Conservation (phyloP, 1,284 basidiomycete genomes). For the Golubevia sp. region DNA sequence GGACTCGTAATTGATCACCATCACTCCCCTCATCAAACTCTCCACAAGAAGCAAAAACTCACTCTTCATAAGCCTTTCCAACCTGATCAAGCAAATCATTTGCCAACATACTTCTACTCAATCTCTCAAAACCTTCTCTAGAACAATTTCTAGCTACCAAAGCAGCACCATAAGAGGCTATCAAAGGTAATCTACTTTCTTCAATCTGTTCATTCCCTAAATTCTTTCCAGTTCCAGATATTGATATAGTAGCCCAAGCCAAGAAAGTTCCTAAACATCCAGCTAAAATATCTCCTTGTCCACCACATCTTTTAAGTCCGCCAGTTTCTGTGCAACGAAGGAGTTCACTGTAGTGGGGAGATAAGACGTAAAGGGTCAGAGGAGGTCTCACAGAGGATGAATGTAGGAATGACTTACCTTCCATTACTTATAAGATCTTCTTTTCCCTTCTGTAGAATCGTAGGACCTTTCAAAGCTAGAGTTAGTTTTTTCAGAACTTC, state of each 20-base stretch:
- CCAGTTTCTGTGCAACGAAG: slow-evolving; percentile 30
- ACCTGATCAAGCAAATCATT: slow-evolving; percentile 50
- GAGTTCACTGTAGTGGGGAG: slow-evolving; percentile 18
- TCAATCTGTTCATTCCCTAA: slow-evolving; percentile 4
- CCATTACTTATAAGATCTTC: slow-evolving; percentile 46
- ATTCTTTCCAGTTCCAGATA: background rate
- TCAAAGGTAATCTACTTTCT: slow-evolving; percentile 26
- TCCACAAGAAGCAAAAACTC: background rate
- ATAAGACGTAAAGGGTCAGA: background rate
- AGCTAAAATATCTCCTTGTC: slow-evolving; percentile 54
- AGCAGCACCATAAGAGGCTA: slow-evolving; percentile 47
- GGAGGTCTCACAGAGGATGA: too few species aligned
- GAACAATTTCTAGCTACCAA: slow-evolving; percentile 32
- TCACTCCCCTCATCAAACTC: too few species aligned
- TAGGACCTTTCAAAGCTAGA: slow-evolving; percentile 33
- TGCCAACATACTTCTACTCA: slow-evolving; percentile 45
- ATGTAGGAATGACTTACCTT: slow-evolving; percentile 6
- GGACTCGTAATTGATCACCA: too few species aligned
- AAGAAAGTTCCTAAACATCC: slow-evolving; percentile 50
- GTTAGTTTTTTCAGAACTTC: slow-evolving; percentile 16
- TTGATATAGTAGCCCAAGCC: slow-evolving; percentile 29
- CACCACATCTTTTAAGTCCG: slow-evolving; percentile 51
- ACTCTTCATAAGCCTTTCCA: slow-evolving; percentile 38
- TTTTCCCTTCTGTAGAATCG: slow-evolving; percentile 47
- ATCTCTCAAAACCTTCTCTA: slow-evolving; percentile 27